Evolutionary conservation across 805 yeast species (phyloP).

Genomic region (Yamadazyma endophytica): DNA sequence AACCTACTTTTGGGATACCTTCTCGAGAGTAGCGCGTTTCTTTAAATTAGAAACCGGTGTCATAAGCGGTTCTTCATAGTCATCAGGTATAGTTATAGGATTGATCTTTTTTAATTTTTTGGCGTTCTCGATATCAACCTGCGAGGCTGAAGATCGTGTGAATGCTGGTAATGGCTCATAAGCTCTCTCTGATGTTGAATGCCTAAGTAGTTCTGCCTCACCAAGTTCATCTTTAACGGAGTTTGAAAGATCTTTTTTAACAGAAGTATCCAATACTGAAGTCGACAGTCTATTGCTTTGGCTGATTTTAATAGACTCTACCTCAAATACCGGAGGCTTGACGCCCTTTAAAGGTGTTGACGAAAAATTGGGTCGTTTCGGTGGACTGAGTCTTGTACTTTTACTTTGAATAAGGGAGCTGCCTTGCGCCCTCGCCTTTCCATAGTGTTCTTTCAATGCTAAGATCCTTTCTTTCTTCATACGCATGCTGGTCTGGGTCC

Average conservation of each 20-base stretch:
- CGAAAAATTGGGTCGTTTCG: conserved; percentile 10
- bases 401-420: conserved; percentile 1
- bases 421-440: conserved; percentile 15
- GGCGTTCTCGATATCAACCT: conserved; percentile 25
- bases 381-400: conserved; percentile 9
- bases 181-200: too few species aligned
- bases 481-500: conserved; percentile 34
- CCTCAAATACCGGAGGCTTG: background rate
- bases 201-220: too few species aligned
- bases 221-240: too few species aligned
- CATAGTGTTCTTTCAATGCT: conserved; percentile 31
- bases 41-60: conserved; percentile 28
- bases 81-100: conserved; percentile 35
- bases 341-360: conserved; percentile 3
- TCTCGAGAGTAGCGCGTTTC: conserved; percentile 14
- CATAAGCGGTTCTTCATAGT: conserved; percentile 19
- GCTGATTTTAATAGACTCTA: too few species aligned
- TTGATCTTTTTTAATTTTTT: conserved; percentile 29
- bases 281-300: too few species aligned
- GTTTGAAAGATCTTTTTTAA: too few species aligned
- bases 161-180: too few species aligned
- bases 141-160: conserved; percentile 1
- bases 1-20: background rate
- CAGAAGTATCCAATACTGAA: too few species aligned
- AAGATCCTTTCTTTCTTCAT: conserved; percentile 28